Conservation (phyloP, 495 filamentous ascomycete genomes). For the Tirmania nivea region DNA sequence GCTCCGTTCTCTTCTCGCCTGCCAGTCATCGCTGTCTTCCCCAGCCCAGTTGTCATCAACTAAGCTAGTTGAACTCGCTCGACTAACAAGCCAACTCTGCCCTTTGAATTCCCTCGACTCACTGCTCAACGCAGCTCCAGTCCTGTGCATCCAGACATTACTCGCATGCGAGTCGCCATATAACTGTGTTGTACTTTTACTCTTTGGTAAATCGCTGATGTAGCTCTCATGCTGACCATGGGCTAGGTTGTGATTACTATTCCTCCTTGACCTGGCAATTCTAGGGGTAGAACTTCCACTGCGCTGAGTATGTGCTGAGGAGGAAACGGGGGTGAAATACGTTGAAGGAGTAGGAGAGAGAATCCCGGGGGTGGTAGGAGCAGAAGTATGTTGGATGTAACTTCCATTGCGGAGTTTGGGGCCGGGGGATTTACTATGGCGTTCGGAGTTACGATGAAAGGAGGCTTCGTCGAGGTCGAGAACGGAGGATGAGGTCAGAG, state of each 20-base stretch:
- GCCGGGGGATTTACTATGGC: background rate
- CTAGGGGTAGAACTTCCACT: background rate
- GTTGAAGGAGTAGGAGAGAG: slow-evolving; percentile 23
- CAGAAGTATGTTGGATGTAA: slow-evolving; percentile 16
- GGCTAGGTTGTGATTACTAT: slow-evolving; percentile 18
- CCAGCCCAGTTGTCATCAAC: slow-evolving; percentile 19
- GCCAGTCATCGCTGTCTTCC: background rate
- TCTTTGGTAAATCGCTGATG: slow-evolving; percentile 14
- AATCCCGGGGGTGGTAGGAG: slow-evolving; percentile 35
- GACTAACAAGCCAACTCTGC: slow-evolving; percentile 53
- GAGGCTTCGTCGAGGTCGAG: background rate
- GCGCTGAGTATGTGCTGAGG: background rate
- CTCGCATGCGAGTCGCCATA: slow-evolving; percentile 22
- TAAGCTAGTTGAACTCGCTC: slow-evolving; percentile 49
- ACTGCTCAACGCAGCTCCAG: slow-evolving; percentile 47
- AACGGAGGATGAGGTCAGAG: slow-evolving; percentile 8
- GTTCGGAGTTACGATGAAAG: background rate
- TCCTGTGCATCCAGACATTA: slow-evolving; percentile 53
- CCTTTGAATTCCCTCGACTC: slow-evolving; percentile 56
- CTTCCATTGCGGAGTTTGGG: background rate
- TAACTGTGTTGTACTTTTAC: slow-evolving; percentile 12
- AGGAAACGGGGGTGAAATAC: slow-evolving; percentile 1
- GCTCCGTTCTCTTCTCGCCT: background rate
- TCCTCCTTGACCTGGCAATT: slow-evolving; percentile 18
- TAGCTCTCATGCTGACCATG: slow-evolving; percentile 11